Evolutionary conservation across 129 eudicot species (phyloP).

Genomic region (Arctium minus): DNA sequence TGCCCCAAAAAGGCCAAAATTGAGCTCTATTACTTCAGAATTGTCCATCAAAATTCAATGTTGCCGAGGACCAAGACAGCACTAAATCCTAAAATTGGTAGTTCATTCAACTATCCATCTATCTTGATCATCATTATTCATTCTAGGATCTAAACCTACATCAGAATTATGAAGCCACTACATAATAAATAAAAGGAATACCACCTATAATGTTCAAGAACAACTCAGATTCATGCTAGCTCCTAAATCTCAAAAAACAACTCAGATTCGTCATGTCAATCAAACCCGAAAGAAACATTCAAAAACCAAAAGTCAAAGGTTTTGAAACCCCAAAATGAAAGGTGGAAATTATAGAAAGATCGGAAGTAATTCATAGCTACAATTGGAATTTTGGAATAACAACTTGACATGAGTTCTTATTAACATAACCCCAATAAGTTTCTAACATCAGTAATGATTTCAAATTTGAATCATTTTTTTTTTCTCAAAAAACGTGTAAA

Average conservation of each 20-base stretch:
- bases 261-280: conserved; percentile 2
- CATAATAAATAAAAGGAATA: background rate
- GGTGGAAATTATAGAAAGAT: background rate
- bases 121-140: background rate
- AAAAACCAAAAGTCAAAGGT: background rate
- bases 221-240: background rate
- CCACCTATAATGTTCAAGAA: conserved; percentile 2
- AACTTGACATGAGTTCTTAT: background rate
- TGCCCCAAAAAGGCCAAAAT: background rate
- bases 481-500: background rate
- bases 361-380: background rate
- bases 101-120: background rate
- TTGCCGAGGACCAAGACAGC: background rate
- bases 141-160: background rate
- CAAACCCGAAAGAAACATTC: background rate
- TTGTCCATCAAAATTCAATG: background rate
- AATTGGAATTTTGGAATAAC: background rate
- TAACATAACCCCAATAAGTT: background rate
- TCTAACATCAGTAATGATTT: background rate
- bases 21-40: background rate
- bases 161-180: background rate
- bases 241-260: conserved; percentile 11
- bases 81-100: background rate
- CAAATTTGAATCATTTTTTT: background rate
- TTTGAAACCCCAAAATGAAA: background rate